phyloP scores from a whole-genome alignment of 2,329 filamentous ascomycete species.

The Fusarium praegraminearum region DNA sequence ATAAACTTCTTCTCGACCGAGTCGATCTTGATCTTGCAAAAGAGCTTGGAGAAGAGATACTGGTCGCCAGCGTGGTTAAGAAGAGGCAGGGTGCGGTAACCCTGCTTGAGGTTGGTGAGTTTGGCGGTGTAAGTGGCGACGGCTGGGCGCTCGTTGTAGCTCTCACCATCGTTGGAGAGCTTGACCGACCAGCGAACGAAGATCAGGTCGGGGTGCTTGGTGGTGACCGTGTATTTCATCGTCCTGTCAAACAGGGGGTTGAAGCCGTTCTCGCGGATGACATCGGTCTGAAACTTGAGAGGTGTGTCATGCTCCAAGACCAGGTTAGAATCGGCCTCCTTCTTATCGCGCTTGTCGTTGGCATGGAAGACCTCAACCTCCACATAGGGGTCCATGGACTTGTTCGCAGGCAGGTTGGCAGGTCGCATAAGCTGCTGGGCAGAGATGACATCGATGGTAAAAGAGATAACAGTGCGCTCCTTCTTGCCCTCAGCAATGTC shows the following conservation, averaged over 20 bases:
- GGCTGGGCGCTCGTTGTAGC: slow-evolving; percentile 68
- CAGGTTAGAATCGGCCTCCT: slow-evolving; percentile 73
- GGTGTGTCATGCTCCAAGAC: slow-evolving; percentile 66
- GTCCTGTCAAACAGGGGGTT: slow-evolving; percentile 88
- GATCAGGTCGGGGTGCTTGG: slow-evolving; percentile 93
- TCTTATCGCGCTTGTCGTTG: slow-evolving; percentile 92
- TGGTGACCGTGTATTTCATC: slow-evolving; percentile 85
- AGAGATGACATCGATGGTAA: slow-evolving; percentile 89
- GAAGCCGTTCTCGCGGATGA: slow-evolving; percentile 90
- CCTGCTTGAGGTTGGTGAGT: slow-evolving; percentile 87
- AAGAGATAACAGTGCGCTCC: slow-evolving; percentile 84
- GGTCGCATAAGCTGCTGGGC: slow-evolving; percentile 94
- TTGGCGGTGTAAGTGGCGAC: slow-evolving; percentile 94
- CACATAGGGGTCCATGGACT: slow-evolving; percentile 89
- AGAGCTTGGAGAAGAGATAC: slow-evolving; percentile 93
- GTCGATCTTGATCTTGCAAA: slow-evolving; percentile 83
- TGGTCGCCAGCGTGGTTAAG: slow-evolving; percentile 90
- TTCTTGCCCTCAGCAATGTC: slow-evolving; percentile 71
- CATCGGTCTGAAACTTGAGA: slow-evolving; percentile 81
- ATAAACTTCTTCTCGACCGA: slow-evolving; percentile 69
- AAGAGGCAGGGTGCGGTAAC: slow-evolving; percentile 91
- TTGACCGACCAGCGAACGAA: slow-evolving; percentile 95
- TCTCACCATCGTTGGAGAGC: slow-evolving; percentile 82
- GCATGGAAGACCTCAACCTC: slow-evolving; percentile 96
- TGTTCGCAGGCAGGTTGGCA: slow-evolving; percentile 74